Conservation (phyloP, 768 basidiomycete genomes). For the Cantharellus cinnabarinus region DNA sequence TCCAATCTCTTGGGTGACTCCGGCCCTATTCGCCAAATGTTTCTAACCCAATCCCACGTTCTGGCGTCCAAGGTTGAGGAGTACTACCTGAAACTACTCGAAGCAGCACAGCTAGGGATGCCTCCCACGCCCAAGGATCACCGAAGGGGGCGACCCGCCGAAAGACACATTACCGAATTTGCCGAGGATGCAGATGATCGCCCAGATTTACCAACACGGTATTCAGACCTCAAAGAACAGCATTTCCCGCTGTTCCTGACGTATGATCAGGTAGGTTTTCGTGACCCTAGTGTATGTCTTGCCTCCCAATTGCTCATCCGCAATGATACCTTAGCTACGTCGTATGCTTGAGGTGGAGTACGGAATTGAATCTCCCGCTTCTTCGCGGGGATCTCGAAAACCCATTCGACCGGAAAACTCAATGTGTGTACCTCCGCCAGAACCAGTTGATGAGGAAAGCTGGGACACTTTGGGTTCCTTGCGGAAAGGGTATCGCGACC, state of each 20-base stretch:
- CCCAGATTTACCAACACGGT: constrained; percentile 1
- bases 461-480: background rate
- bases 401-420: background rate
- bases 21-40: constrained; percentile 2
- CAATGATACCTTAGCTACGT: constrained; percentile 1
- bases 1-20: background rate
- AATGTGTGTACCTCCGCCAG: too few species aligned
- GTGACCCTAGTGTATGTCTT: background rate
- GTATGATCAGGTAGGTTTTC: constrained; percentile 6
- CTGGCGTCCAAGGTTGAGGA: constrained; percentile 4
- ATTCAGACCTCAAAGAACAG: constrained; percentile 4
- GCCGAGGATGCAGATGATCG: constrained; percentile 5
- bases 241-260: constrained; percentile 9
- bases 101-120: background rate
- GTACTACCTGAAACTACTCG: constrained; percentile 2
- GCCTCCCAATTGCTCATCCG: background rate
- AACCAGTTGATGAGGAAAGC: too few species aligned
- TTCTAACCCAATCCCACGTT: constrained; percentile 7
- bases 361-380: background rate
- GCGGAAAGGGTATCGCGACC: background rate
- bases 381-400: background rate
- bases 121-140: background rate
- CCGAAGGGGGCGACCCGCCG: background rate
- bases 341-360: constrained; percentile 1
- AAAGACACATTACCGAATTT: background rate